phyloP scores from a whole-genome alignment of 345 rosid genomes.

The Boechera retrofracta region DNA sequence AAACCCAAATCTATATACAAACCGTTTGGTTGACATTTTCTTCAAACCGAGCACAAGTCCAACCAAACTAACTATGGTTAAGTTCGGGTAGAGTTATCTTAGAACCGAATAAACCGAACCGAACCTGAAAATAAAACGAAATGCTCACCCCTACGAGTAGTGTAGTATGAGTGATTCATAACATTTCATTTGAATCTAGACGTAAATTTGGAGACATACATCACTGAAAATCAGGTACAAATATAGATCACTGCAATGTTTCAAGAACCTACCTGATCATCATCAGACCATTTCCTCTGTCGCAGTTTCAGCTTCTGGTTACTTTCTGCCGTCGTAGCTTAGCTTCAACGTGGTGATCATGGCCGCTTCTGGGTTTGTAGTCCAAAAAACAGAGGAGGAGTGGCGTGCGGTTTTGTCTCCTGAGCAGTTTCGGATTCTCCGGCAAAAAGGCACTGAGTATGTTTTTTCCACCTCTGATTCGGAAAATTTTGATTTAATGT shows the following conservation, averaged over 20 bases:
- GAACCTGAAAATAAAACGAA: too few relatives aligned
- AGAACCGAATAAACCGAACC: too few relatives aligned
- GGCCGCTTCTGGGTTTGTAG: conserved; percentile 53
- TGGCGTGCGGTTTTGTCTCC: conserved; percentile 85
- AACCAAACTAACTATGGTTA: too few relatives aligned
- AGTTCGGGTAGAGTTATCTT: too few relatives aligned
- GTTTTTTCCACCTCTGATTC: not conserved
- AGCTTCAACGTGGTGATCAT: conserved; percentile 44
- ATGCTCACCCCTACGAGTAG: too few relatives aligned
- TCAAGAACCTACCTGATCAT: not conserved
- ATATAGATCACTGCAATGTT: not conserved
- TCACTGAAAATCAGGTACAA: not conserved
- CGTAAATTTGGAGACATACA: not conserved
- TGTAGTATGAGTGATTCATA: not conserved
- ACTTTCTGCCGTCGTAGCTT: too few relatives aligned
- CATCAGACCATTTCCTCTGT: not conserved
- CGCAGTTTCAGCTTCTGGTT: not conserved
- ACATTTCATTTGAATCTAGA: not conserved
- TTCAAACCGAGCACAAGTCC: too few relatives aligned
- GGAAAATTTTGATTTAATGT: too few relatives aligned
- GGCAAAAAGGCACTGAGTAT: conserved; percentile 85
- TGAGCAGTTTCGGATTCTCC: conserved; percentile 72
- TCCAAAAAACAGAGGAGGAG: conserved; percentile 74
- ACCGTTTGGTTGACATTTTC: too few relatives aligned
- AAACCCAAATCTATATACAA: too few relatives aligned